Base-by-base conservation (phyloP, 1,284 basidiomycete genomes). In the Puccinia brachypodii region DNA sequence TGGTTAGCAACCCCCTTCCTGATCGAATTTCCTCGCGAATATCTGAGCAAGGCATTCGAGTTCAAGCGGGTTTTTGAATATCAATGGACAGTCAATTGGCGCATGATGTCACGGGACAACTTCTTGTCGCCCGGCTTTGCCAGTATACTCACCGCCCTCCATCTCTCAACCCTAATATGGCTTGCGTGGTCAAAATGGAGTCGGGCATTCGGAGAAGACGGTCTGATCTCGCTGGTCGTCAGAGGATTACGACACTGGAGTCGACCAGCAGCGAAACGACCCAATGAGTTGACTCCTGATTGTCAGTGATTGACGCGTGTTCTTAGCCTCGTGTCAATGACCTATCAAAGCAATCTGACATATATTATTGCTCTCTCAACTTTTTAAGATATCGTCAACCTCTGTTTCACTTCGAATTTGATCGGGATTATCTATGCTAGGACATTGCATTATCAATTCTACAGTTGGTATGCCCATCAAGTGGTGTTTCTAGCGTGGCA, bases 81-180 rank as follows among this genome's bases (percentile, higher is more conserved):
- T 88, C 91, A 94, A 86, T 99, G 96, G 96, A 98, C 96, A 0
- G 96, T 98, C 83, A 99, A 99, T 86, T 99, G 97, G 96, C 90
- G 94, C 47, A 93, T 98, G 85, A 84, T 99, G 0, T 87, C 89
- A 31, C 93, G 96, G 85, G 88, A 90, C 16, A 88, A 87, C 0
- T 99, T 99, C 87, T 87, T 94, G 64, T 92, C 90, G 82, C 86
- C 87, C 2, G 84, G 84, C 28, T 93, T 92, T 87, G 91, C 94
- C 0, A 88, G 86, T 50, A 86, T 87, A 0, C 88, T 99, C 25
- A 88, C 98, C 7, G 83, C 89, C 4, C 89, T 89, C 11, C 96
- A 99, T 85, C 86, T 91, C 4, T 85, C 87, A 0, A 87, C 89
- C 0, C 88, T 98, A 19, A 84, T 90, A 8, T 85, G 88, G 0